These are phyloP conservation scores for Allantophomopsis lycopodina DNA, from an alignment of 2,329 filamentous ascomycete species.

Conservation along the genomic window DNA sequence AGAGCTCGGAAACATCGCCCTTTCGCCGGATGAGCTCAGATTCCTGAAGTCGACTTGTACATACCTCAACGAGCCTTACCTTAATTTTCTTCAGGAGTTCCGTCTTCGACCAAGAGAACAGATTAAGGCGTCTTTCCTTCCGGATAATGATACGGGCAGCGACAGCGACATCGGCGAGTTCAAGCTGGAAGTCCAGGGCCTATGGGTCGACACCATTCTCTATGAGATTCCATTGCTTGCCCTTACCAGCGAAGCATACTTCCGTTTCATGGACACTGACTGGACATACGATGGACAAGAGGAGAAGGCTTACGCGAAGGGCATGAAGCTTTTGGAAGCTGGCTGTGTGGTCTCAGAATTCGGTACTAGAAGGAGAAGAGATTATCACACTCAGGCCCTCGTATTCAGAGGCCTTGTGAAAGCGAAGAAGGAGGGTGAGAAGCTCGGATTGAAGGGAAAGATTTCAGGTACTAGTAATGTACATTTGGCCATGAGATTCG, in stretches of 20 bases:
- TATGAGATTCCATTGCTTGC: conserved; percentile 95
- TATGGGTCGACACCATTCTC: conserved; percentile 90
- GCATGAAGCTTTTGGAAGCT: conserved; percentile 58
- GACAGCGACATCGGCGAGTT: conserved; percentile 62
- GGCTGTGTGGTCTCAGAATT: conserved; percentile 92
- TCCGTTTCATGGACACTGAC: conserved; percentile 88
- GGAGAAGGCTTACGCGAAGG: conserved; percentile 74
- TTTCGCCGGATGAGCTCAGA: conserved; percentile 65
- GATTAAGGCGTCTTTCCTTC: conserved; percentile 44
- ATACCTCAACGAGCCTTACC: conserved; percentile 67
- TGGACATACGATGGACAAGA: conserved; percentile 85
- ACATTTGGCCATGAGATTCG: conserved; percentile 89
- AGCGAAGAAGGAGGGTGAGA: conserved; percentile 58
- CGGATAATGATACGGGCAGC: conserved; percentile 40
- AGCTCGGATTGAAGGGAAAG: conserved; percentile 53
- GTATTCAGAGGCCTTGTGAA: conserved; percentile 78
- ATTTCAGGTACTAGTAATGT: conserved; percentile 91
- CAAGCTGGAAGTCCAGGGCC: conserved; percentile 62
- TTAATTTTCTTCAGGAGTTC: conserved; percentile 72
- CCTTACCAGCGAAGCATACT: conserved; percentile 89
- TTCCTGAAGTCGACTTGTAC: conserved; percentile 70
- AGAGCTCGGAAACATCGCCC: conserved; percentile 72
- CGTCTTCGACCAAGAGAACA: conserved; percentile 71
- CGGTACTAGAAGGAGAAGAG: conserved; percentile 73
- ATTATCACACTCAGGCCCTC: conserved; percentile 89